Conservation (phyloP, 2,329 filamentous ascomycete genomes). For the Penicillium decumbens region DNA sequence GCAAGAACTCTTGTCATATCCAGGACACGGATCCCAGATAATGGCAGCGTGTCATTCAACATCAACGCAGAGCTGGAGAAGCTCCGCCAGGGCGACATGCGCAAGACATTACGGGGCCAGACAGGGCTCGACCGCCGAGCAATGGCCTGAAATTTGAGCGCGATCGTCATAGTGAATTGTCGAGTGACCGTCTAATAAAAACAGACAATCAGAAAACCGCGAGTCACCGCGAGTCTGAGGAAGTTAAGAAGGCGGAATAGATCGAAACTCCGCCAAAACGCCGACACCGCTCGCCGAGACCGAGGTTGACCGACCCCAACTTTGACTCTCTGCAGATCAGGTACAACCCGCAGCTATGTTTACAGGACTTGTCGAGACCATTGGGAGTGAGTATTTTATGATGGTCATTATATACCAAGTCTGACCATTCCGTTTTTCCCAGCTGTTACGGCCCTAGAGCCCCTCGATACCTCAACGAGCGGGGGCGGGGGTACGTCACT, state of each 20-base stretch:
- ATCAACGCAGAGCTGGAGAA: slow-evolving; percentile 41
- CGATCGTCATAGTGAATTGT: slow-evolving; percentile 21
- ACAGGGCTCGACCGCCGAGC: slow-evolving; percentile 20
- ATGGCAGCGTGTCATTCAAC: slow-evolving; percentile 55
- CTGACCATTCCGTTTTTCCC: slow-evolving; percentile 27
- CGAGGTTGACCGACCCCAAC: slow-evolving; percentile 24
- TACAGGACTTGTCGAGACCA: slow-evolving; percentile 86
- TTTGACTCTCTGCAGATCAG: slow-evolving; percentile 16
- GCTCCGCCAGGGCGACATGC: slow-evolving; percentile 27
- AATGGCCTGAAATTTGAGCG: slow-evolving; percentile 24
- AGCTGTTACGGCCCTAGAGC: slow-evolving; percentile 80
- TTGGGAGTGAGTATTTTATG: slow-evolving; percentile 66
- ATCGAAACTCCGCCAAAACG: slow-evolving; percentile 24
- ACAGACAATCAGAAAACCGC: slow-evolving; percentile 7
- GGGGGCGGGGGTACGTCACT: slow-evolving; percentile 80
- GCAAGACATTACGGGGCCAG: slow-evolving; percentile 21
- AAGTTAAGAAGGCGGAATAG: slow-evolving; percentile 16
- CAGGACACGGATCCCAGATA: slow-evolving; percentile 81
- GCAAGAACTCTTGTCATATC: slow-evolving; percentile 97
- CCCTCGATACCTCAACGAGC: slow-evolving; percentile 66
- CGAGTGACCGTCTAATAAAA: not conserved
- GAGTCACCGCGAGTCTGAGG: not conserved
- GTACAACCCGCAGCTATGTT: slow-evolving; percentile 62
- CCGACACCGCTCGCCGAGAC: slow-evolving; percentile 26
- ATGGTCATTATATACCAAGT: slow-evolving; percentile 2